Evolutionary conservation across 1,139 yeast species (phyloP), one percentile per base, ranked within the genome.

Genomic region (Pichia kudriavzevii): DNA sequence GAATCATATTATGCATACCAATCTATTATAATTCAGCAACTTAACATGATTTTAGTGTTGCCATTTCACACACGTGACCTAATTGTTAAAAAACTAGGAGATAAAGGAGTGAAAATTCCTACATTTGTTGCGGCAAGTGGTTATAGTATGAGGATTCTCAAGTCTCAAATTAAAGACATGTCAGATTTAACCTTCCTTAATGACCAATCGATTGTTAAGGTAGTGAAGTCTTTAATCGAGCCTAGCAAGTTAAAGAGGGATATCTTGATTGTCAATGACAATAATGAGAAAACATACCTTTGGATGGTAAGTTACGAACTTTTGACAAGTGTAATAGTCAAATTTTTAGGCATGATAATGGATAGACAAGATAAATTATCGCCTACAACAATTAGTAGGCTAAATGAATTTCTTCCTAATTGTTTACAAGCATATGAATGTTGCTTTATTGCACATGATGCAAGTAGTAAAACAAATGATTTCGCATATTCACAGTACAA

Each of bases 61-160:
- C 85, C 87, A 5, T 76, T 72, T 50, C 75, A 74, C 4, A 69
- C 76, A 0, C 61, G 80, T 40, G 64, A 63, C 14, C 59, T 78
- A 40, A 79, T 79, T 32, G 66, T 45, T 5, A 47, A 52, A 32
- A 54, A 53, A 35, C 46, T 60, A 13, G 51, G 52, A 8, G 44
- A 46, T 19, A 48, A 55, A 56, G 43, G 62, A 10, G 34, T 49
- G 10, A 41, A 41, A 25, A 47, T 52, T 20, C 91, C 94, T 2
- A 69, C 85, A 0, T 85, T 79, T 51, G 67, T 76, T 25, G 75
- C 85, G 0, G 59, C 80, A 3, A 72, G 91, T 45, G 67, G 67
- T 36, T 51, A 58, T 20, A 66, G 83, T 1, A 60, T 77, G 36
- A 58, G 56, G 10, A 45, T 70, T 7, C 49, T 83, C 19, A 48